Conservation (phyloP, 768 basidiomycete species). For the Mycena chlorophos region DNA sequence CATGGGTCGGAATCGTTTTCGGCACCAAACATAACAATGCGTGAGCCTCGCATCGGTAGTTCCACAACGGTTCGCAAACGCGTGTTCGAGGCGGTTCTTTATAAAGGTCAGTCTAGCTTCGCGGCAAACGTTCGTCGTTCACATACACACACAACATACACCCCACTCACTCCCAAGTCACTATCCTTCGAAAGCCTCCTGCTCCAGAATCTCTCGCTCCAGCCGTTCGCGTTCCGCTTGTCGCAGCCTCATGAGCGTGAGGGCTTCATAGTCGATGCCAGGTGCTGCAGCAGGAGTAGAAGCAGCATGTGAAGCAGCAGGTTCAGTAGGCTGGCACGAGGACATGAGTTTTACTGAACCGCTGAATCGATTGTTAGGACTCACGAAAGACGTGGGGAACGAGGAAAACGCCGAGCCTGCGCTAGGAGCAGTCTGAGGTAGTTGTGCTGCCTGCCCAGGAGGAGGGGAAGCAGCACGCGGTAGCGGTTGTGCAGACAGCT, state of each 20-base stretch:
- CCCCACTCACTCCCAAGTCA: background rate
- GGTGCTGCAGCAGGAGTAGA: conserved; percentile 29
- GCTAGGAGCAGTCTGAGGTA: conserved; percentile 33
- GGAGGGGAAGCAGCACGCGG: conserved; percentile 15
- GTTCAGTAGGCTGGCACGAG: conserved; percentile 5
- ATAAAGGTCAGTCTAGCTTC: background rate
- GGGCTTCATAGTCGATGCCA: conserved; percentile 72
- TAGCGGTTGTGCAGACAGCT: conserved; percentile 42
- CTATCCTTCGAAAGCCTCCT: conserved; percentile 50
- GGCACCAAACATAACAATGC: background rate
- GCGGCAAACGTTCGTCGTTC: background rate
- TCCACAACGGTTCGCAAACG: background rate
- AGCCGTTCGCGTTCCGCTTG: conserved; percentile 78
- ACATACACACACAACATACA: background rate
- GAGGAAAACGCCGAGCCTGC: conserved; percentile 52
- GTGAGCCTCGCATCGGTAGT: background rate
- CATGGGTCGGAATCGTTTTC: background rate
- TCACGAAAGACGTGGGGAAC: conserved; percentile 59
- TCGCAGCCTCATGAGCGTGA: conserved; percentile 77
- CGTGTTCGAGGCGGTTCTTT: background rate
- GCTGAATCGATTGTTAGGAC: conserved; percentile 23
- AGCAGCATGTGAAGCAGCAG: conserved; percentile 14
- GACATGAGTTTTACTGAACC: conserved; percentile 10
- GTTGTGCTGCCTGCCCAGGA: conserved; percentile 16
- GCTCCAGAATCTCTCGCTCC: conserved; percentile 74